A percentile compares a stretch with the other conserved stretches of the same genome.
phyloP scores from a whole-genome alignment of 2,329 filamentous ascomycete species.

The Rosellinia necatrix region DNA sequence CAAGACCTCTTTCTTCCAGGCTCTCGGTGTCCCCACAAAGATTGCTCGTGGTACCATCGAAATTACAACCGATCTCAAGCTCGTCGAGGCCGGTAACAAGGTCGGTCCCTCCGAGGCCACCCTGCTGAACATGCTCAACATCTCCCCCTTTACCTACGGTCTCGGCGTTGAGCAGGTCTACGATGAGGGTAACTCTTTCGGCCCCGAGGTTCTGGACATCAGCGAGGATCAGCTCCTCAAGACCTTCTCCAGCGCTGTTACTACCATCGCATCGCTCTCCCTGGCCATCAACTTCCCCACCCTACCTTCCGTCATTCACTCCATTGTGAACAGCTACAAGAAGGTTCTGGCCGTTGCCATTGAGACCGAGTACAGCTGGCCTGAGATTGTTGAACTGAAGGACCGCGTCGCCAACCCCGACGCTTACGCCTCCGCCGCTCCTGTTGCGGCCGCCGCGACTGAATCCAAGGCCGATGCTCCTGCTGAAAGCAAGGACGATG shows the following conservation, averaged over 20 bases:
- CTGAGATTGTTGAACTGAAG: conserved; percentile 96
- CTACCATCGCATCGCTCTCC: conserved; percentile 87
- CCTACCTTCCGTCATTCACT: conserved; percentile 94
- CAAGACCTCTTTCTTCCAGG: conserved; percentile 99
- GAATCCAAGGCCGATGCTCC: conserved; percentile 55
- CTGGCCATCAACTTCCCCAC: conserved; percentile 95
- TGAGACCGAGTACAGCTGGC: conserved; percentile 90
- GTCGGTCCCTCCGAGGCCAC: conserved; percentile 99
- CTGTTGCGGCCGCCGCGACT: conserved; percentile 62
- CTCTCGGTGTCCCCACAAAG: conserved; percentile 99
- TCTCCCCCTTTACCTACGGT: conserved; percentile 99
- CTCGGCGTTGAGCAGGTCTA: conserved; percentile 97
- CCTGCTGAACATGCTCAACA: conserved; percentile 99
- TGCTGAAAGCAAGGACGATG: conserved; percentile 65
- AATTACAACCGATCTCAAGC: conserved; percentile 97
- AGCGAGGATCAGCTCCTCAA: conserved; percentile 91
- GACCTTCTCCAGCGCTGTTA: conserved; percentile 78
- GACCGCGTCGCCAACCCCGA: conserved; percentile 99
- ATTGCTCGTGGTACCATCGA: conserved; percentile 99
- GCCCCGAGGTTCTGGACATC: conserved; percentile 84
- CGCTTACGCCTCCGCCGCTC: conserved; percentile 84
- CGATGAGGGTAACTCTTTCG: conserved; percentile 94
- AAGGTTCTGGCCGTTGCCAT: conserved; percentile 88
- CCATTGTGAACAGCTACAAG: conserved; percentile 97
- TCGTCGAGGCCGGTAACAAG: conserved; percentile 89